Evolutionary conservation across 2,329 filamentous ascomycete species (phyloP).

Genomic region (Phaeoacremonium minimum): DNA sequence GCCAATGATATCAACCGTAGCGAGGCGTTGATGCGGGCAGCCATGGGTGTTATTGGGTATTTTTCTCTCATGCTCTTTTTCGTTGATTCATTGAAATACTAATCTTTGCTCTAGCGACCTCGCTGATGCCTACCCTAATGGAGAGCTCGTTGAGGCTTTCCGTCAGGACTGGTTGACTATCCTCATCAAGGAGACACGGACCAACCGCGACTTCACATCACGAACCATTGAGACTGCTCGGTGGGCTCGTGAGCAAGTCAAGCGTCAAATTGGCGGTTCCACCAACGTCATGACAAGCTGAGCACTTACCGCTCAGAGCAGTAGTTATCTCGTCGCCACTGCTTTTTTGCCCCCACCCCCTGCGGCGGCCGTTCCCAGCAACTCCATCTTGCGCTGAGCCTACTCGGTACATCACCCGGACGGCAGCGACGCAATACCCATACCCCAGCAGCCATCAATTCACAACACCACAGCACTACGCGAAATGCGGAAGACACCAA

Average conservation of each 20-base stretch:
- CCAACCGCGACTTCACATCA: constrained; percentile 78
- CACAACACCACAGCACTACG: constrained; percentile 8
- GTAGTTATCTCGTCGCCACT: too few species aligned
- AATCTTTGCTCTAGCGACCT: constrained; percentile 65
- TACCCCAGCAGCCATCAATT: constrained; percentile 3
- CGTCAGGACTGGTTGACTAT: constrained; percentile 84
- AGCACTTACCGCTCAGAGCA: too few species aligned
- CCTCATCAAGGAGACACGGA: constrained; percentile 88
- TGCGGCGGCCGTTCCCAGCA: too few species aligned
- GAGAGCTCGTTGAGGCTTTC: constrained; percentile 80
- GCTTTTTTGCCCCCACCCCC: constrained; percentile 10
- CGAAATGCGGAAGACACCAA: constrained; percentile 11
- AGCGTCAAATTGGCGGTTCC: constrained; percentile 69
- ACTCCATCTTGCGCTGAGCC: too few species aligned
- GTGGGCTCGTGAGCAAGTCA: constrained; percentile 97
- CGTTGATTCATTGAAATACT: constrained; percentile 21
- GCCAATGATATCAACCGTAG: constrained; percentile 81
- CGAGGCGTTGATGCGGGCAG: constrained; percentile 85
- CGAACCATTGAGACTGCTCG: constrained; percentile 92
- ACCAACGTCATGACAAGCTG: constrained; percentile 47
- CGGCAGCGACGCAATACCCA: constrained; percentile 19
- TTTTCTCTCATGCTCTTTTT: constrained; percentile 3
- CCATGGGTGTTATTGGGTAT: constrained; percentile 96
- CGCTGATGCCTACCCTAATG: constrained; percentile 87
- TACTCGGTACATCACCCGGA: constrained; percentile 14